Conservation (phyloP, 1,284 basidiomycete genomes). For the Ustilago sp. region DNA sequence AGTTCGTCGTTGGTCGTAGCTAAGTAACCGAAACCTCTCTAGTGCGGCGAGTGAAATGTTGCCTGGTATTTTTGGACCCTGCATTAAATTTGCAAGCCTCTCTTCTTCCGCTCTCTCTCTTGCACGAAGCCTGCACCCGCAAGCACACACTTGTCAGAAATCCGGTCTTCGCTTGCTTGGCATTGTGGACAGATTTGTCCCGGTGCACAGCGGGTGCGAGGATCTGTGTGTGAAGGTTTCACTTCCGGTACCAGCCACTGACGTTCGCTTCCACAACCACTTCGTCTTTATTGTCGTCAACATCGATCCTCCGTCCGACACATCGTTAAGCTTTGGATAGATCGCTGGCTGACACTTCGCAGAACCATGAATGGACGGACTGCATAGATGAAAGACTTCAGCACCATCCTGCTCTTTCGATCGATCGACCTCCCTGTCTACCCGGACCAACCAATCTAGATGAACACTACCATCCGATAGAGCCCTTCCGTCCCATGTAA, state of each 20-base stretch:
- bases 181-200: not conserved
- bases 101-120: not conserved
- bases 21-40: too few relatives aligned
- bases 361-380: not conserved
- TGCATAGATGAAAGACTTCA: not conserved
- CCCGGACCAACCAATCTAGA: not conserved
- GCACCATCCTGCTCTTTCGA: not conserved
- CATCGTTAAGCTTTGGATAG: not conserved
- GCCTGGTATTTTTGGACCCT: slow-evolving; percentile 21
- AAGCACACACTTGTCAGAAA: not conserved
- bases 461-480: not conserved
- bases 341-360: not conserved
- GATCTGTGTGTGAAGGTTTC: not conserved
- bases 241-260: slow-evolving; percentile 4
- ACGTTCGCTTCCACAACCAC: slow-evolving; percentile 1
- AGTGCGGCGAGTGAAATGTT: slow-evolving; percentile 1
- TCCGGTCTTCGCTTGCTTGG: not conserved
- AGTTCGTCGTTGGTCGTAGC: too few relatives aligned
- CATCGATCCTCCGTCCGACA: not conserved
- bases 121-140: not conserved
- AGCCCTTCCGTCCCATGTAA: not conserved
- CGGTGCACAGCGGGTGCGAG: not conserved
- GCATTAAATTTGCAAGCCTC: slow-evolving; percentile 30
- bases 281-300: slow-evolving; percentile 6
- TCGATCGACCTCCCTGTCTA: not conserved